These are phyloP conservation scores for Thymus quinquecostatus DNA, from an alignment of 257 asterid genomes.

Conservation along the genomic window DNA sequence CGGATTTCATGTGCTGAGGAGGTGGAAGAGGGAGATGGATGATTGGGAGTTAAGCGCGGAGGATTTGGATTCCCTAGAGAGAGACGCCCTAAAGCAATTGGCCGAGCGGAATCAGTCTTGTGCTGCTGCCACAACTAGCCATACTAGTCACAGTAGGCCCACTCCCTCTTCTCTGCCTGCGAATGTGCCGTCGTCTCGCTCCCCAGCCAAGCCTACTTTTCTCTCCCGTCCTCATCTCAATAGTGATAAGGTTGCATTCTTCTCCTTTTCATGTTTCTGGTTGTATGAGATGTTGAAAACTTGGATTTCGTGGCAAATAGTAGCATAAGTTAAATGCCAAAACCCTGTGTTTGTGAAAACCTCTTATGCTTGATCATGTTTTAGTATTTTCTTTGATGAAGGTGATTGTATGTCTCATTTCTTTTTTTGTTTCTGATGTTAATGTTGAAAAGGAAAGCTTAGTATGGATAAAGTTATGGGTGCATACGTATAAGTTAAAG, in stretches of 20 bases:
- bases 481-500: neutral
- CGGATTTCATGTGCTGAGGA: conserved; percentile 11
- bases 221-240: conserved; percentile 32
- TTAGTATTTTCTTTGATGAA: conserved; percentile 16
- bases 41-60: conserved; percentile 85
- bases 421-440: conserved; percentile 15
- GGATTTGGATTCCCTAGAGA: conserved; percentile 75
- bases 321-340: neutral
- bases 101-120: conserved; percentile 66
- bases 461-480: neutral
- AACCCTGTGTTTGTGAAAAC: neutral
- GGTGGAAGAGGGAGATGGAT: conserved; percentile 44
- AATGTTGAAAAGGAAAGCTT: conserved; percentile 1
- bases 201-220: conserved; percentile 47
- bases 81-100: conserved; percentile 66
- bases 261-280: neutral
- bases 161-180: conserved; percentile 30
- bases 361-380: neutral
- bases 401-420: neutral
- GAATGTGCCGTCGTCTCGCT: conserved; percentile 38
- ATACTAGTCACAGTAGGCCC: conserved; percentile 19
- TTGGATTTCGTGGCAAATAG: neutral
- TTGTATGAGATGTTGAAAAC: neutral
- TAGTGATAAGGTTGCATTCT: conserved; percentile 37
- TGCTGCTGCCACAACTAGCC: conserved; percentile 48